phyloP scores from a whole-genome alignment of 805 yeast genomes.

The Wickerhamomyces subpelliculosus region DNA sequence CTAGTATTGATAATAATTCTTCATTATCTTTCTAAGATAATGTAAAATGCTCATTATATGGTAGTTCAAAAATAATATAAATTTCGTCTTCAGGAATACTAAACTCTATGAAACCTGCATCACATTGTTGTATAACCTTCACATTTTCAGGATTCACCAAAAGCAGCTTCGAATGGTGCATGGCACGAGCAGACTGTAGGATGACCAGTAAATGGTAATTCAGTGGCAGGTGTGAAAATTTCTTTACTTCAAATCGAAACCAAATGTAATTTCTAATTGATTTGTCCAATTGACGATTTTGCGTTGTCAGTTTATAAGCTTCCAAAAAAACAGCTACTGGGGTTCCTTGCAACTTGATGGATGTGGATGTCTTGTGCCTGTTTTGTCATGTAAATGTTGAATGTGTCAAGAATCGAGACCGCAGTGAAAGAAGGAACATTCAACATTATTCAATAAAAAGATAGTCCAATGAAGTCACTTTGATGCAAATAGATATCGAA shows the following conservation, averaged over 20 bases:
- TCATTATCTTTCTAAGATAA: slow-evolving; percentile 10
- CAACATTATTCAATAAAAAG: too few species aligned
- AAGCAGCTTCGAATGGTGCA: slow-evolving; percentile 35
- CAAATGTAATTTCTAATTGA: slow-evolving; percentile 51
- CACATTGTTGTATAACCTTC: slow-evolving; percentile 36
- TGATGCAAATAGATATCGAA: too few species aligned
- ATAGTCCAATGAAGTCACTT: too few species aligned
- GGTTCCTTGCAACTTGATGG: slow-evolving; percentile 32
- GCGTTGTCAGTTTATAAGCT: slow-evolving; percentile 30
- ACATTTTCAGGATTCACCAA: slow-evolving; percentile 22
- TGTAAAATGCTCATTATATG: slow-evolving; percentile 11
- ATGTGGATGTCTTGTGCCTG: too few species aligned
- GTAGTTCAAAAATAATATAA: slow-evolving; percentile 24
- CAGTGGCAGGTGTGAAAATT: slow-evolving; percentile 41
- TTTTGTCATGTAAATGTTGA: too few species aligned
- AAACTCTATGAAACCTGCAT: slow-evolving; percentile 35
- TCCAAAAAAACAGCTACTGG: slow-evolving; percentile 46
- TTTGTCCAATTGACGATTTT: slow-evolving; percentile 54
- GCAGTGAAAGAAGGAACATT: too few species aligned
- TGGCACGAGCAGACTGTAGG: slow-evolving; percentile 50
- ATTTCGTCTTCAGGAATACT: slow-evolving; percentile 15
- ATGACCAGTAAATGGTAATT: slow-evolving; percentile 59
- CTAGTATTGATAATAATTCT: slow-evolving; percentile 9
- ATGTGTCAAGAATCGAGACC: too few species aligned
- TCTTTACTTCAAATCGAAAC: slow-evolving; percentile 41